Evolutionary conservation across 2,329 filamentous ascomycete genomes (phyloP).

Genomic region (Pseudocercospora pini-densiflorae): DNA sequence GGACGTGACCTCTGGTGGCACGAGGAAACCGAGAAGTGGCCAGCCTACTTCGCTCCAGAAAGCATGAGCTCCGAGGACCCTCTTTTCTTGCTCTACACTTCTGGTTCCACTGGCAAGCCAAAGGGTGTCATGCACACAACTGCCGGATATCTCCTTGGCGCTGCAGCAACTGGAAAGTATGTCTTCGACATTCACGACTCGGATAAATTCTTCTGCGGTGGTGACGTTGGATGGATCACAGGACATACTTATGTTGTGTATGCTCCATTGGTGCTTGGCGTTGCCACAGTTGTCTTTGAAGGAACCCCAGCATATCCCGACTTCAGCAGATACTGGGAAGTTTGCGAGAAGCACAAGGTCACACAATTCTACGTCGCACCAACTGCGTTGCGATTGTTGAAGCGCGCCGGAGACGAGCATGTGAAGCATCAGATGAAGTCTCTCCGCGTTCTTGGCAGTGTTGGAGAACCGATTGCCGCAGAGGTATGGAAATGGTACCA

Average conservation of each 20-base stretch:
- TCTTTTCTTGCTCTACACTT: conserved; percentile 96
- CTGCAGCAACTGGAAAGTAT: conserved; percentile 93
- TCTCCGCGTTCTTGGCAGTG: conserved; percentile 87
- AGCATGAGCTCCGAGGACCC: conserved; percentile 92
- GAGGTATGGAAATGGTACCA: conserved; percentile 99
- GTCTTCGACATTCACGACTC: conserved; percentile 97
- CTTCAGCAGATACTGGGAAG: conserved; percentile 99
- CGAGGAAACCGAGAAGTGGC: conserved; percentile 97
- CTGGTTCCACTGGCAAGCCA: conserved; percentile 95
- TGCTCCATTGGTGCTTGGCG: conserved; percentile 87
- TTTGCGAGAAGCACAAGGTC: conserved; percentile 91
- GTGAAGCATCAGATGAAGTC: conserved; percentile 89
- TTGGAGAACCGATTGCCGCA: conserved; percentile 95
- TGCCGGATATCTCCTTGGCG: conserved; percentile 90
- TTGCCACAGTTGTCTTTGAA: conserved; percentile 95
- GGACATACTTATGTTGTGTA: conserved; percentile 99
- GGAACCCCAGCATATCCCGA: conserved; percentile 96
- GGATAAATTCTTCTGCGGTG: conserved; percentile 95
- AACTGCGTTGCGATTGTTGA: conserved; percentile 88
- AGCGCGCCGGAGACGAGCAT: conserved; percentile 92
- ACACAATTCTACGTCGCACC: conserved; percentile 99
- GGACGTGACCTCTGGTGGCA: conserved; percentile 98
- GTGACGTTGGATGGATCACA: conserved; percentile 99
- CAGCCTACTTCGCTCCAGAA: conserved; percentile 87
- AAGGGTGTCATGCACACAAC: conserved; percentile 99